Evolutionary conservation across 257 asterid species (phyloP), one percentile per base, ranked within the genome.

Genomic region (Petunia secreta): DNA sequence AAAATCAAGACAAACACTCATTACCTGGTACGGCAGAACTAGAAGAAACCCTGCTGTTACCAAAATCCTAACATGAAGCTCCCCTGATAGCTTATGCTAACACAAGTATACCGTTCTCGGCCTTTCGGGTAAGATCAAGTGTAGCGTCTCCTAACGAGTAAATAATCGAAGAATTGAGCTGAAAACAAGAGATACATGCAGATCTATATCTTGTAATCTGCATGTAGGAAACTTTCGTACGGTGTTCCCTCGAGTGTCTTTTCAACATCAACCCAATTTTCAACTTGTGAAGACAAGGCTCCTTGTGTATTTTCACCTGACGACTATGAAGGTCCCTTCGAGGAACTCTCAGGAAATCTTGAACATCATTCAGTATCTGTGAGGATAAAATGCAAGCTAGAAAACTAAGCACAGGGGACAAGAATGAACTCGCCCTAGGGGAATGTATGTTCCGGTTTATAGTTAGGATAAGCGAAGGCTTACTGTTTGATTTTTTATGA

Each of bases 291-390:
- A 13, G 97, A 88, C 76, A 96, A 80, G 1, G 96, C 11, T 98
- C 97, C 79, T 84, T 89, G 81, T 96, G 99, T 85, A 96, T 96
- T 90, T 93, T 96, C 83, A 96, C 98, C 75, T 96, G 99, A 6
- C 97, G 91, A 82, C 99, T 96, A 0, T 67, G 80, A 76, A 93
- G 87, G 40, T 89, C 87, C 84, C 75, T 88, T 63, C 4, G 82
- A 1, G 99, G 99, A 63, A 96, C 97, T 86, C 82, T 84, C 54
- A 94, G 88, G 85, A 96, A 96, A 75, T 91, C 90, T 89, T 92
- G 97, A 86, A 93, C 96, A 2, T 93, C 96, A 2, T 78, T 79
- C 86, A 96, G 81, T 88, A 89, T 92, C 99, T 96, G 91, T 6
- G 36, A 54, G 11, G 62, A 62, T 39, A 48, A 64, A 63, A 41